These are phyloP conservation scores for Ilex asprella DNA, from an alignment of 257 asterid species.

Conservation along the genomic window DNA sequence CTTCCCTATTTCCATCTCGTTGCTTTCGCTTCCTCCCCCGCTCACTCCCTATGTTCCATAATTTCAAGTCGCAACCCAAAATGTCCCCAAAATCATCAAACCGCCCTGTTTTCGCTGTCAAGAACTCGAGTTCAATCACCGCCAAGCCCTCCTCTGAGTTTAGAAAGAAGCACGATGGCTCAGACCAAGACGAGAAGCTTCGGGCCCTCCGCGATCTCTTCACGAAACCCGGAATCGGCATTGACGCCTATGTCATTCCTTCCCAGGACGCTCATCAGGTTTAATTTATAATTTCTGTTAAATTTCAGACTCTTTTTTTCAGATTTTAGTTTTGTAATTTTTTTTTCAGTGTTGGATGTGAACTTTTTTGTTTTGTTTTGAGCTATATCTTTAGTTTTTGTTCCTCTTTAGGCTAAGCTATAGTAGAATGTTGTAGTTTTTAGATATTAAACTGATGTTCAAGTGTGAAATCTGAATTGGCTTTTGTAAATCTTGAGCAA, in stretches of 20 bases:
- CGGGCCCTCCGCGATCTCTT: slow-evolving; percentile 66
- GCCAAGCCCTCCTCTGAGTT: slow-evolving; percentile 91
- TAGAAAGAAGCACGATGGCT: slow-evolving; percentile 30
- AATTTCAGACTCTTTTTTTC: too few species aligned
- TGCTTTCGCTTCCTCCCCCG: slow-evolving; percentile 25
- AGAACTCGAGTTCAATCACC: slow-evolving; percentile 50
- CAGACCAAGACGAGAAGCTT: slow-evolving; percentile 57
- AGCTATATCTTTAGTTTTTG: too few species aligned
- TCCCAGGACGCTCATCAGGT: slow-evolving; percentile 99
- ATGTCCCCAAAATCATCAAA: slow-evolving; percentile 20
- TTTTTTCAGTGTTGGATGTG: too few species aligned
- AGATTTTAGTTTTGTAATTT: too few species aligned
- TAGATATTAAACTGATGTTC: too few species aligned
- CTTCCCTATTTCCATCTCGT: slow-evolving; percentile 27
- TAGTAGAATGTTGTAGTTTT: too few species aligned
- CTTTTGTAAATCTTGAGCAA: too few species aligned
- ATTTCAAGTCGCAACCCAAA: slow-evolving; percentile 31
- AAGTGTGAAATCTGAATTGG: too few species aligned
- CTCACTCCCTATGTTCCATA: slow-evolving; percentile 35
- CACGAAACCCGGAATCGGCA: slow-evolving; percentile 47
- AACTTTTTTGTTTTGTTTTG: too few species aligned
- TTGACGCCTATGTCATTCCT: slow-evolving; percentile 93
- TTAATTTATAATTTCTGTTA: neutral
- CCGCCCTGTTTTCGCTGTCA: slow-evolving; percentile 23
- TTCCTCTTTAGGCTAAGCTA: too few species aligned